phyloP scores from a whole-genome alignment of 2,329 filamentous ascomycete species.

The Sclerotinia minor region DNA sequence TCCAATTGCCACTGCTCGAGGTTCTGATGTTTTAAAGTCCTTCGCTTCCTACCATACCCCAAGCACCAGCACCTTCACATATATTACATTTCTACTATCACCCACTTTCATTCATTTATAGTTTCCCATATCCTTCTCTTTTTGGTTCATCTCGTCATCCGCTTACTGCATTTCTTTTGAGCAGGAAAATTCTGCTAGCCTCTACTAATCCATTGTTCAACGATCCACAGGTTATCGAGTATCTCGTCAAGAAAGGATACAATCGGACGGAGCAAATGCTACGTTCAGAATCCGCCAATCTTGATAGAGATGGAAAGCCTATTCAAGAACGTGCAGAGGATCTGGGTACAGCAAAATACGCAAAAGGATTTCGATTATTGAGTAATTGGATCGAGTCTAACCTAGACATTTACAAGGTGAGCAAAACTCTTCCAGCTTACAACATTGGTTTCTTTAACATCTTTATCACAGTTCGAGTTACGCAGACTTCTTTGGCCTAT shows the following conservation, averaged over 20 bases:
- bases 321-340: conserved; percentile 67
- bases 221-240: conserved; percentile 74
- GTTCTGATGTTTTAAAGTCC: background rate
- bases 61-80: background rate
- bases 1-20: background rate
- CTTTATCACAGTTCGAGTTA: conserved; percentile 68
- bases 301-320: conserved; percentile 78
- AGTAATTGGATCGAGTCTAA: conserved; percentile 87
- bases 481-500: conserved; percentile 86
- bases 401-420: conserved; percentile 88
- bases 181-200: background rate
- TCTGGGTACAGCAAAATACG: conserved; percentile 72
- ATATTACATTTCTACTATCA: background rate
- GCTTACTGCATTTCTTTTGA: background rate
- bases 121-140: background rate
- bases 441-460: background rate
- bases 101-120: background rate
- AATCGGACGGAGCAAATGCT: conserved; percentile 90
- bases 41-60: too few species aligned
- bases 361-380: conserved; percentile 70
- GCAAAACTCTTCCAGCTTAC: background rate
- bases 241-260: conserved; percentile 93
- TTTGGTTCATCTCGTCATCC: background rate
- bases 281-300: conserved; percentile 81
- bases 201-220: background rate